Evolutionary conservation across 2,329 filamentous ascomycete genomes (phyloP).

Genomic region (Nothomitra cinnamomea): DNA sequence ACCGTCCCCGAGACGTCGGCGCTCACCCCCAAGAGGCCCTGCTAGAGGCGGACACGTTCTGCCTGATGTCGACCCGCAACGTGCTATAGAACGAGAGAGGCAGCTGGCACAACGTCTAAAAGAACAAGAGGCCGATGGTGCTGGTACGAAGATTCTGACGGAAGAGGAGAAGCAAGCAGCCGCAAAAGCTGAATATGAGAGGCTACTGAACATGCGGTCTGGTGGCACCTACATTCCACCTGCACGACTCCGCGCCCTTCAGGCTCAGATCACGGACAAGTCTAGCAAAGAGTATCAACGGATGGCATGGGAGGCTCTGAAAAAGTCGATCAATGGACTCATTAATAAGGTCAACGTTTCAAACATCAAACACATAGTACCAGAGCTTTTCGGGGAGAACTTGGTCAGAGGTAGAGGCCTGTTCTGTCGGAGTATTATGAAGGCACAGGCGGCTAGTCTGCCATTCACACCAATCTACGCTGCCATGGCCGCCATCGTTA

Average conservation of each 20-base stretch:
- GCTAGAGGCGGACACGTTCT: conserved; percentile 22
- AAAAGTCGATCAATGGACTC: conserved; percentile 95
- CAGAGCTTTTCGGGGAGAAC: conserved; percentile 91
- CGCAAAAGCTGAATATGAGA: conserved; percentile 85
- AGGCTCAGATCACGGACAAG: conserved; percentile 95
- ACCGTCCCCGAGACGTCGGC: conserved; percentile 32
- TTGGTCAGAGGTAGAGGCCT: conserved; percentile 77
- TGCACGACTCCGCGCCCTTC: conserved; percentile 72
- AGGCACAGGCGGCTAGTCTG: conserved; percentile 87
- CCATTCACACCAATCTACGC: conserved; percentile 95
- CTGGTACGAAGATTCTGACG: conserved; percentile 34
- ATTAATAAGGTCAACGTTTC: conserved; percentile 99
- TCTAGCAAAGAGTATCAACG: conserved; percentile 93
- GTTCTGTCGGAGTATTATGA: conserved; percentile 95
- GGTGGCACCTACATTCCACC: conserved; percentile 95
- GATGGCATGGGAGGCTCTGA: conserved; percentile 97
- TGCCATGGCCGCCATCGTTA: conserved; percentile 89
- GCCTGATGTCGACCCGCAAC: conserved; percentile 32
- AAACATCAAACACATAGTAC: conserved; percentile 95
- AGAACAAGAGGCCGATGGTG: conserved; percentile 31
- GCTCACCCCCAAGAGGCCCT: conserved; percentile 20
- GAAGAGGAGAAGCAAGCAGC: conserved; percentile 77
- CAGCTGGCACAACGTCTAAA: conserved; percentile 35
- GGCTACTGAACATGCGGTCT: conserved; percentile 78
- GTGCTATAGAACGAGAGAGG: conserved; percentile 31